A percentile compares a stretch with the other conserved stretches of the same genome.
Evolutionary conservation across 2,329 filamentous ascomycete genomes (phyloP).

Genomic region (Dendryphion nanum): DNA sequence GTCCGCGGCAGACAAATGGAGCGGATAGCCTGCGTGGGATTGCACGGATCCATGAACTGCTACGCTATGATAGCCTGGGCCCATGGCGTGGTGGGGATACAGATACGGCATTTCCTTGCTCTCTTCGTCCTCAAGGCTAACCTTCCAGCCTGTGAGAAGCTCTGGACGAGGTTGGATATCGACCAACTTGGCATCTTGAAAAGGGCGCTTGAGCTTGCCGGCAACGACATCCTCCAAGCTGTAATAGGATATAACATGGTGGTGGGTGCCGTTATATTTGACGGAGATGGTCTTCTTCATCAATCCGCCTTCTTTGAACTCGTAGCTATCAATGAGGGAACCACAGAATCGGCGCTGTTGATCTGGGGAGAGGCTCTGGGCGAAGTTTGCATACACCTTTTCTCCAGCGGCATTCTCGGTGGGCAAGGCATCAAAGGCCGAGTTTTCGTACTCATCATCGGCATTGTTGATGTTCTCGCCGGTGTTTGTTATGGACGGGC

Average conservation of each 20-base stretch:
- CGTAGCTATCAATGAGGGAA: conserved; percentile 84
- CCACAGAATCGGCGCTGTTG: conserved; percentile 67
- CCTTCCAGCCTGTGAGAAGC: conserved; percentile 36
- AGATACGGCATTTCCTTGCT: conserved; percentile 33
- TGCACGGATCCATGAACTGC: too few species aligned
- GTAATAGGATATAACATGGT: conserved; percentile 90
- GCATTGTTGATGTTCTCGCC: conserved; percentile 29
- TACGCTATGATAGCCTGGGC: too few species aligned
- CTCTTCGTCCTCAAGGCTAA: conserved; percentile 38
- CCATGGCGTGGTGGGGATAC: conserved; percentile 32
- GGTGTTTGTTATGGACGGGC: conserved; percentile 24
- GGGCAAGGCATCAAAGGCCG: conserved; percentile 16
- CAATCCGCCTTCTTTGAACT: conserved; percentile 77
- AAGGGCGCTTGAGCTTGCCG: conserved; percentile 36
- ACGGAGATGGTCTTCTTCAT: conserved; percentile 94
- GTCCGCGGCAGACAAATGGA: conserved; percentile 27
- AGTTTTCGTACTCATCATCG: conserved; percentile 35
- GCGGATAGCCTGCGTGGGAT: too few species aligned
- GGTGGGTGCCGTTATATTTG: conserved; percentile 68
- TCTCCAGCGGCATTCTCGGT: conserved; percentile 20
- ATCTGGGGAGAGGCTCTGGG: conserved; percentile 42
- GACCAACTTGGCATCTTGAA: conserved; percentile 31
- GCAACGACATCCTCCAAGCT: conserved; percentile 70
- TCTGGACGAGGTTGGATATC: conserved; percentile 34
- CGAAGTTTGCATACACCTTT: conserved; percentile 38